Base-by-base conservation (phyloP, 352 stramenopile genomes). In the Phytophthora fragariaefolia region DNA sequence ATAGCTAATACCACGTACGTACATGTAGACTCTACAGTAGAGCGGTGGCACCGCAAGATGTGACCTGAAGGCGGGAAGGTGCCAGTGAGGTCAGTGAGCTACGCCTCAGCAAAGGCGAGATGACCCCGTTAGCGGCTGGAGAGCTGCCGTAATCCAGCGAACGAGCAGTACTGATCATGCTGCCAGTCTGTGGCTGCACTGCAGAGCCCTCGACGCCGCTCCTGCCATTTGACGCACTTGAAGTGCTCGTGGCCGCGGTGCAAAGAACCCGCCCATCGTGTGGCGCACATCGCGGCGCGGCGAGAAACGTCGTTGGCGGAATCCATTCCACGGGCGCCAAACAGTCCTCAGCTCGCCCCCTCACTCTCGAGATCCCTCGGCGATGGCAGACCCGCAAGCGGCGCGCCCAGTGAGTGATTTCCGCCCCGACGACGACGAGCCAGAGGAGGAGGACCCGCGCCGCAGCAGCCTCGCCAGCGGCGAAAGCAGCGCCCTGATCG, bases 381-480 rank as follows among this genome's bases (percentile, higher is more conserved):
- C 27, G 28, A 79, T 79, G 71, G 51, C 66, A 60, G 66, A 69
- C 42, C 32, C 40, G 20, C 62, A 62, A 17, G 28, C 57, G 8
- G 38, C 53, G 34, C 18, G 69, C 18, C 45, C 61, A 60, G 51
- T 64, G 55, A 63, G 55, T 58, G 36, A 68, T 52, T 26, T 58
- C 17, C 48, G 27, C 47, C 46, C 46, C 15, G 65, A 74, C 52
- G 52, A 56, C 28, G 66, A 72, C 24, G 66, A 81, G 32, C 73
- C 73, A 43, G 73, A 79, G 43, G 53, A 81, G 36, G 73, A 81
- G 63, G 66, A 81, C 48, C 22, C 48, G 42, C 58, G 23, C 18
- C 52, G 50, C 20, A 60, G 28, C 28, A 70, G 48, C 13, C 9
- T 48, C 24, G 36, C 10, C 4, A 58, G 58, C 23, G 36, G 6